Base-by-base conservation (phyloP, 805 yeast species). In the Hanseniaspora occidentalis region DNA sequence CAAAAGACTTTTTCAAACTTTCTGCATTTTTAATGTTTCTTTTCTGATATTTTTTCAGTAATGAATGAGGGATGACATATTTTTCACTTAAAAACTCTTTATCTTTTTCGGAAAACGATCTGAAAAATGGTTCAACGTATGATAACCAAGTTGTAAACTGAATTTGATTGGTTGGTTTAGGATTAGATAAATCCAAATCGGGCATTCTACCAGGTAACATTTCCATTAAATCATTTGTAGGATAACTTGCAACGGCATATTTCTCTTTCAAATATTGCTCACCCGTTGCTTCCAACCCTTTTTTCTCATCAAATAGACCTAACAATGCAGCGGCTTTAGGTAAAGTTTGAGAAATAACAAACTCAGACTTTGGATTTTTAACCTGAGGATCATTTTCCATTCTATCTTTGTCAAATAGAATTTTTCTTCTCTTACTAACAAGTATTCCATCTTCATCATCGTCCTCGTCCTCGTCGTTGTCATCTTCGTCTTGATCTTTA, bases 201-300 rank as follows among this genome's bases (percentile, higher is more conserved):
- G 98, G 98, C 20, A 86, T 78, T 26, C 69, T 75, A 2, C 98
- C 99, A 0, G 98, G 95, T 23, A 92, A 65, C 45, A 81, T 59
- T 41, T 77, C 80, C 47, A 75, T 67, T 35, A 92, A 64, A 53
- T 88, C 95, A 31, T 68, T 67, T 24, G 77, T 73, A 0, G 98
- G 98, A 56, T 77, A 92, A n/a, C 88, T 77, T 0, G 92, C 83
- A 13, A 92, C 98, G 3, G 83, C 95, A 51, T 78, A 85, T 55
- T 80, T 81, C 47, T 69, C 69, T 53, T 82, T 81, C 43, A 82
- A 58, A 50, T 72, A 84, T 36, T 83, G 95, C 33, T 73, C 77
- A 6, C 85, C 85, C n/a, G 74, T 75, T 14, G 75, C 69, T 43
- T 74, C 79, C 17, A 75, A 54, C 1, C 81, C 81, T 36, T 74